Evolutionary conservation across 1,139 yeast species (phyloP).

Genomic region (Hansenula lynferdii): DNA sequence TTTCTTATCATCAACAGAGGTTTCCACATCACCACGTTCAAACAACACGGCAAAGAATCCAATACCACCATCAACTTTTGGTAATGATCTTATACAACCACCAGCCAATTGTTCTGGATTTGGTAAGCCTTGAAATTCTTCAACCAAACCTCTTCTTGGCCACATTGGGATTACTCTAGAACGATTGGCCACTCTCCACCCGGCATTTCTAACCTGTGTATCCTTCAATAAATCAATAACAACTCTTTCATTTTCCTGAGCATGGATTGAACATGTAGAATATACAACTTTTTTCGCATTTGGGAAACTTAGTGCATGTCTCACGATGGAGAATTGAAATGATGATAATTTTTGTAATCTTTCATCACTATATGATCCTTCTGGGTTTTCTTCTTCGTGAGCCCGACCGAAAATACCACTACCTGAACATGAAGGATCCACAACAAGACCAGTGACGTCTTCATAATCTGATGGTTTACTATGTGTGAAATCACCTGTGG

Average conservation of each 20-base stretch:
- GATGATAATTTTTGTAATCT: conserved; percentile 72
- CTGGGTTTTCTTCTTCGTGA: conserved; percentile 27
- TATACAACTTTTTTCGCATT: conserved; percentile 76
- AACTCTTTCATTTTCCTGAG: conserved; percentile 90
- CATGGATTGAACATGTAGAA: conserved; percentile 92
- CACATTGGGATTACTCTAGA: conserved; percentile 71
- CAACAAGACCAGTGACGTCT: conserved; percentile 73
- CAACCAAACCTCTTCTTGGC: conserved; percentile 76
- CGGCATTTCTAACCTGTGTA: conserved; percentile 48
- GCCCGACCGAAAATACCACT: conserved; percentile 94
- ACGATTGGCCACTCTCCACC: conserved; percentile 72
- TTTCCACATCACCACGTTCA: conserved; percentile 56
- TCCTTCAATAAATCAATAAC: conserved; percentile 74
- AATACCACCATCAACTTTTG: conserved; percentile 91
- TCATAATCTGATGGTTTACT: conserved; percentile 54
- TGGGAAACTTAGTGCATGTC: conserved; percentile 85
- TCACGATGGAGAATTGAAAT: conserved; percentile 82
- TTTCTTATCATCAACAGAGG: conserved; percentile 1
- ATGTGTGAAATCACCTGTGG: conserved; percentile 79
- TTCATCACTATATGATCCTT: conserved; percentile 40
- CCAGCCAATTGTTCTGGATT: conserved; percentile 57
- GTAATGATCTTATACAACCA: conserved; percentile 81
- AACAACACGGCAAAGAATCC: conserved; percentile 90
- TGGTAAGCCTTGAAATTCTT: conserved; percentile 54
- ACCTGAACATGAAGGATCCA: conserved; percentile 98